Base-by-base conservation (phyloP, 129 eudicot genomes). In the Helichrysum umbraculigerum region DNA sequence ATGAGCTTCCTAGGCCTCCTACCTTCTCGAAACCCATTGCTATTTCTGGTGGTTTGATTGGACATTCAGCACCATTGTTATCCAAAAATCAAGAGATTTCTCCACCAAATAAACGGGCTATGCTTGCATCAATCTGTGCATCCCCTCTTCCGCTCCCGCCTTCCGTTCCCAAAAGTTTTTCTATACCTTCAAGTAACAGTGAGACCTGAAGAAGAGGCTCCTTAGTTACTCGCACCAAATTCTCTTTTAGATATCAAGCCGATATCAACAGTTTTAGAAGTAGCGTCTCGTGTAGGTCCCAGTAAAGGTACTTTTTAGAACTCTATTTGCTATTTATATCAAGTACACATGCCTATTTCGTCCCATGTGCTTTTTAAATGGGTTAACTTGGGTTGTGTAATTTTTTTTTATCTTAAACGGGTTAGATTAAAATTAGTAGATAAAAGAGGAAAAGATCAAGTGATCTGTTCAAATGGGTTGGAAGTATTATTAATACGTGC, bases 1-100 rank as follows among this genome's bases (percentile, higher is more conserved):
- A 89, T 75, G 97, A 94, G 86, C 97, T 94, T 66, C 98, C 98
- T 54, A 86, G 97, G 61, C 98, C 98, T 10, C 96, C 98, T 44
- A 77, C 83, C 62, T 61, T 76, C 74, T 80, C 79, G 33, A 90
- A 85, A 84, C 83, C 95, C 4, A 51, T 29, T 35, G 76, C 56
- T 74, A 78, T 87, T 58, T 67, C 87, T 32, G 73, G 76, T 68
- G 81, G 75, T 29, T 67, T 83, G 59, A 57, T 25, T 60, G 91
- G 92, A 51, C 91, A 85, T 87, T 87, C 97, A 22, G 97, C 92
- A 10, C 96, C 98, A 2, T 74, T 87, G 71, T 74, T 33, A 56
- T 74, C 65, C 20, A 87, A 82, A 75, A 87, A 83, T 70, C 87
- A 75, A 64, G 92, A 90, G 65, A 84, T 77, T 39, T 83, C 93